These are phyloP conservation scores for Euphorbia lathyris DNA, from an alignment of 345 rosid genomes.

Conservation along the genomic window DNA sequence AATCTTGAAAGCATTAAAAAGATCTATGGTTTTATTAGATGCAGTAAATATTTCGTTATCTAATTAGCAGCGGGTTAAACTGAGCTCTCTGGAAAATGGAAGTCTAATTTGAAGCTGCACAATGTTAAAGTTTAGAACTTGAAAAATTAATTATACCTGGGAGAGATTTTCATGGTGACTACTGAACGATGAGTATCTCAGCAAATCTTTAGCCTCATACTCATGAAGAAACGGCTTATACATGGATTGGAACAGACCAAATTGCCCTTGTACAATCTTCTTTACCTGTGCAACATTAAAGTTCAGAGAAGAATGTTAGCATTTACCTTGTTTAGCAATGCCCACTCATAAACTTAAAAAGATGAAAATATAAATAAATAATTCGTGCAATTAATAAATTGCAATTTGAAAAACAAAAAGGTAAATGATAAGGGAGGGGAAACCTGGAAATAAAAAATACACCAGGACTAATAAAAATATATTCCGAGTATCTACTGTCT, in stretches of 20 bases:
- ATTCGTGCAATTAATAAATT: not conserved
- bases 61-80: not conserved
- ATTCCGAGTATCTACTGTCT: not conserved
- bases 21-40: not conserved
- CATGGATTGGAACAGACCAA: constrained; percentile 65
- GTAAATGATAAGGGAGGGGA: not conserved
- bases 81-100: not conserved
- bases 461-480: not conserved
- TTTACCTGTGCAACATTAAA: constrained; percentile 46
- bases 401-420: not conserved
- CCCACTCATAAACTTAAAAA: not conserved
- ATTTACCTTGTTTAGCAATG: not conserved
- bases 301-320: not conserved
- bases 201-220: constrained; percentile 50
- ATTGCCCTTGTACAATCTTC: constrained; percentile 84
- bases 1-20: not conserved
- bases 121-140: constrained; percentile 5
- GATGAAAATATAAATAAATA: not conserved
- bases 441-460: not conserved
- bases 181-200: constrained; percentile 49
- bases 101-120: not conserved
- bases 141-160: constrained; percentile 48
- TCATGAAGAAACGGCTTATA: constrained; percentile 75
- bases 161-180: constrained; percentile 33
- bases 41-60: not conserved